phyloP scores from a whole-genome alignment of 805 yeast genomes.

The Saturnispora silvae region DNA sequence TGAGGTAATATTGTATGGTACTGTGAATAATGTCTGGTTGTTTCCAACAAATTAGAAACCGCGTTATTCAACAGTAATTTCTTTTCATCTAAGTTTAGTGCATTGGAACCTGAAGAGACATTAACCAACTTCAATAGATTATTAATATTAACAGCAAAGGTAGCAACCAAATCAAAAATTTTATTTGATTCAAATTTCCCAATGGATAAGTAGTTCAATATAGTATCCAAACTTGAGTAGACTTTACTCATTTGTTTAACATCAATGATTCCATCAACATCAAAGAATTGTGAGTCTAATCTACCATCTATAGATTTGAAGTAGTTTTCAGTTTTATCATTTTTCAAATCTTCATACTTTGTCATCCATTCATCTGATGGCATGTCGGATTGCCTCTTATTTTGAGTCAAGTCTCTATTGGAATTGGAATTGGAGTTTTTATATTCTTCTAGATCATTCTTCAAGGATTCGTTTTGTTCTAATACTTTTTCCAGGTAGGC shows the following conservation, averaged over 20 bases:
- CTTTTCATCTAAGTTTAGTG: conserved; percentile 23
- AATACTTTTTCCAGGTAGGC: conserved; percentile 12
- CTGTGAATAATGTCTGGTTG: conserved; percentile 62
- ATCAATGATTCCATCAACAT: conserved; percentile 36
- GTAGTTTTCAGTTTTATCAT: conserved; percentile 13
- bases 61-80: conserved; percentile 49
- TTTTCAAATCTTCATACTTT: conserved; percentile 38
- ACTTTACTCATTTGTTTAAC: conserved; percentile 33
- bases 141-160: conserved; percentile 37
- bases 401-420: conserved; percentile 4
- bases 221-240: conserved; percentile 38
- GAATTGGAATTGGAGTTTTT: conserved; percentile 1
- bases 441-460: conserved; percentile 2
- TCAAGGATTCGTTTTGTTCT: conserved; percentile 11
- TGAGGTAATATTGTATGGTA: conserved; percentile 59
- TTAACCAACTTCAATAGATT: conserved; percentile 24
- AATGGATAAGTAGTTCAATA: conserved; percentile 24
- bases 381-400: conserved; percentile 4
- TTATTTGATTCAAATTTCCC: conserved; percentile 24
- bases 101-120: conserved; percentile 19
- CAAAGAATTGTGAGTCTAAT: conserved; percentile 9
- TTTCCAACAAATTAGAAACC: conserved; percentile 63
- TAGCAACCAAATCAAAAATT: conserved; percentile 42
- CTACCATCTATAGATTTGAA: conserved; percentile 7
- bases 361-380: conserved; percentile 34